A percentile compares a stretch with the other conserved stretches of the same genome.
phyloP scores from a whole-genome alignment of 805 yeast genomes.

The Ogataea ganodermae region DNA sequence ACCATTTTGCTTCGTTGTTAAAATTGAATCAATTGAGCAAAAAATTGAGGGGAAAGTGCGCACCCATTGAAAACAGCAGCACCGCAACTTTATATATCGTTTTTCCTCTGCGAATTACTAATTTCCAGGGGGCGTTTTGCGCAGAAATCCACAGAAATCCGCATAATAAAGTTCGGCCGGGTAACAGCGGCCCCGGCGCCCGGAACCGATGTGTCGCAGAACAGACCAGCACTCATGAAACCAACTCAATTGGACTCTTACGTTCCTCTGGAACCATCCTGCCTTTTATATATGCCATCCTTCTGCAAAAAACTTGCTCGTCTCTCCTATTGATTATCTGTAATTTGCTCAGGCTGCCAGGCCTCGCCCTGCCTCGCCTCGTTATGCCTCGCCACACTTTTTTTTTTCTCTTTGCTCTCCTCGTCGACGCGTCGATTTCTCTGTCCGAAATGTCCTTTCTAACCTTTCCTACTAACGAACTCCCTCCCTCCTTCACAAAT shows the following conservation, averaged over 20 bases:
- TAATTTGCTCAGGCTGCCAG: background rate
- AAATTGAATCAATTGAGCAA: background rate
- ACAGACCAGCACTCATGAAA: too few relatives aligned
- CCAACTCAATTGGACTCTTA: background rate
- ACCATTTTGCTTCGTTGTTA: conserved; percentile 45
- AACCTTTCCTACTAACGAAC: background rate
- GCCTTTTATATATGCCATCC: background rate
- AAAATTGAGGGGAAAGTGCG: background rate
- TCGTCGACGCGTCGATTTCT: conserved; percentile 4
- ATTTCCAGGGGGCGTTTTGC: background rate
- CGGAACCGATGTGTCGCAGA: too few relatives aligned
- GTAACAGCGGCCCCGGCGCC: background rate
- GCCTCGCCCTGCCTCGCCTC: background rate
- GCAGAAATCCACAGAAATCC: conserved; percentile 1
- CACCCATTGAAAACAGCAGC: background rate
- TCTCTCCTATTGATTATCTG: background rate
- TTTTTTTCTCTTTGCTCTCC: conserved; percentile 4
- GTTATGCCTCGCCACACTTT: background rate
- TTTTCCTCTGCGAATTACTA: background rate
- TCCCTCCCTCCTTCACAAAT: background rate
- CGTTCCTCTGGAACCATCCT: background rate
- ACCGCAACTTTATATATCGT: background rate
- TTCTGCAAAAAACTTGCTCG: background rate
- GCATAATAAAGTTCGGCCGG: background rate
- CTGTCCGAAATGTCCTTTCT: conserved; percentile 12